These are phyloP conservation scores for Carex sylvatica DNA, from an alignment of 202 grass and related monocot species.

Conservation along the genomic window DNA sequence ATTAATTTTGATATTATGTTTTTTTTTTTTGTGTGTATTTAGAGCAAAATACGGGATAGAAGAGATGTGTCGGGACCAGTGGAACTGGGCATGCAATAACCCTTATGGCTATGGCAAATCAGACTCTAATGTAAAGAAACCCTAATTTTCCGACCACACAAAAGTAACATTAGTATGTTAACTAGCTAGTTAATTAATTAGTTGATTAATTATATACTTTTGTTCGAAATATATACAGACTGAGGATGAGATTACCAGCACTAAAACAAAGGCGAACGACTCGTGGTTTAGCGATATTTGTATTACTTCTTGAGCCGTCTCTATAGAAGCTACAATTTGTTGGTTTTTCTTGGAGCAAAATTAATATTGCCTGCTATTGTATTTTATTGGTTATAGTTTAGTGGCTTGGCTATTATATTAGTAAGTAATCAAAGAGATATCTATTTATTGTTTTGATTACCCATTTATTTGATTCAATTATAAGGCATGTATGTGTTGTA, in stretches of 20 bases:
- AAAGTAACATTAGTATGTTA: background rate
- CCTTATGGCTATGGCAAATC: slow-evolving; percentile 69
- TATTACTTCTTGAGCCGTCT: slow-evolving; percentile 13
- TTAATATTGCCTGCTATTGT: slow-evolving; percentile 5
- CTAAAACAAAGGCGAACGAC: slow-evolving; percentile 7
- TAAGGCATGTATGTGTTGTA: slow-evolving; percentile 16
- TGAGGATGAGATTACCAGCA: slow-evolving; percentile 8
- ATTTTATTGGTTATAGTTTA: slow-evolving; percentile 30
- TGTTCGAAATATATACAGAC: background rate
- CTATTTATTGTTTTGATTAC: slow-evolving; percentile 20
- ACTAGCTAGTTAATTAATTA: background rate
- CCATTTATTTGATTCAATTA: slow-evolving; percentile 29
- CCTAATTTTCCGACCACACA: background rate
- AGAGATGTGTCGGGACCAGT: slow-evolving; percentile 95
- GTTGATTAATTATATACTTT: background rate
- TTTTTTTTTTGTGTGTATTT: slow-evolving; percentile 26
- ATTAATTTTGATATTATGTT: background rate
- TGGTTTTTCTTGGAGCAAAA: slow-evolving; percentile 19
- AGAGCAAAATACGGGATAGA: slow-evolving; percentile 80
- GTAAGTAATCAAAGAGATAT: background rate
- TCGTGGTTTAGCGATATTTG: slow-evolving; percentile 23
- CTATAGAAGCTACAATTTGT: slow-evolving; percentile 13
- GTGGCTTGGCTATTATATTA: slow-evolving; percentile 16
- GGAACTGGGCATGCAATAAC: slow-evolving; percentile 96
- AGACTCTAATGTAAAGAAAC: slow-evolving; percentile 33